Evolutionary conservation across 495 filamentous ascomycete genomes (phyloP), one percentile per base, ranked within the genome.

Genomic region (Durotheca rogersii): DNA sequence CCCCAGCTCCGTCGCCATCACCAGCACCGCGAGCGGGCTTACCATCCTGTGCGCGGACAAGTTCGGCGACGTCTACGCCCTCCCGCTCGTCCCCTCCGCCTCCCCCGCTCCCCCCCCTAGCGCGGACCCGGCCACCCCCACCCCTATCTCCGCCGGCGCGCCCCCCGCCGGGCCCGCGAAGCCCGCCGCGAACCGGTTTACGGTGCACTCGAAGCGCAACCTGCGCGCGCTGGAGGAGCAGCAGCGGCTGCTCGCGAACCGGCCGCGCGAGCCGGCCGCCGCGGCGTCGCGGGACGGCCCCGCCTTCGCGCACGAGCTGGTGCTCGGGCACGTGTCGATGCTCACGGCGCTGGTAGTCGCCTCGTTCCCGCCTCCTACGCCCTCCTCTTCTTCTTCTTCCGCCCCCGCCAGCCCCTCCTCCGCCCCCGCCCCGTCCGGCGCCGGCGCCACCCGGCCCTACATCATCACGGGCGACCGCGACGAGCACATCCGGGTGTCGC

Each of bases 321-420:
- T 96, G 16, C 82, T 97, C 0, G 93, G 93, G 10, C 93, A 98
- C 72, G 91, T 96, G 6, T 96, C 93, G 0, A 83, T 96, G 79
- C 81, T 98, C 18, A 92, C 89, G 0, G 85, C 90, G 59, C 54
- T 96, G 25, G 56, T 68, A 2, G 73, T 81, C 18, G 81, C 77
- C 3, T 48, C 55, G n/a, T 42, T 60, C 4, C 23, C 23, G 4
- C 23, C 23, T 27, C 23, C 23, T 9, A 4, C 23, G 9, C 9
- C 23, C 9, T 27, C 23, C 9, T 4, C 4, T 27, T n/a, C n/a
- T n/a, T n/a, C n/a, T n/a, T n/a, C n/a, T n/a, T n/a, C n/a, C n/a
- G n/a, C n/a, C n/a, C n/a, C n/a, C n/a, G n/a, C n/a, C n/a, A n/a
- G n/a, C n/a, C n/a, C n/a, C n/a, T n/a, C n/a, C n/a, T n/a, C n/a